Percentiles rank a stretch among this genome's conserved stretches.
Conservation (phyloP, 257 asterid species). For the Solanum pimpinellifolium region DNA sequence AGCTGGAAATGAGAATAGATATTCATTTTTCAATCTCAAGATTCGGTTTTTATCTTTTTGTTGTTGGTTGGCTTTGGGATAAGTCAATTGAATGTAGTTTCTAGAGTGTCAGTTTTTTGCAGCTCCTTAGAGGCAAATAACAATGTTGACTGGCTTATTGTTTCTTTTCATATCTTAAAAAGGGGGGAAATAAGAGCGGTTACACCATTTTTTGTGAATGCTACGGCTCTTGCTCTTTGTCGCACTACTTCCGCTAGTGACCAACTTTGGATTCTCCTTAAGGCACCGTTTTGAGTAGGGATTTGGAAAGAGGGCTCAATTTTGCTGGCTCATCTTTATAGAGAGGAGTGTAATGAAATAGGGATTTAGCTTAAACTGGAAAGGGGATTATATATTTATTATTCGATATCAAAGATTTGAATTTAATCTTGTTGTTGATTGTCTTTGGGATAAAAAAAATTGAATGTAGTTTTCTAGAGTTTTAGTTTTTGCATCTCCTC, state of each 20-base stretch:
- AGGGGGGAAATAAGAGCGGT: not conserved
- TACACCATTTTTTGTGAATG: not conserved
- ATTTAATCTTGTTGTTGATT: not conserved
- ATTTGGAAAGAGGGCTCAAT: not conserved
- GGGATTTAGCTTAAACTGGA: not conserved
- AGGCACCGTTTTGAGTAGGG: not conserved
- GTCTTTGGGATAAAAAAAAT: not conserved
- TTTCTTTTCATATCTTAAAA: not conserved
- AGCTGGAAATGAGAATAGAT: not conserved
- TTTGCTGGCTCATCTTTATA: not conserved
- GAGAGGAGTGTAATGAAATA: not conserved
- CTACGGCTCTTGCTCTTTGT: not conserved
- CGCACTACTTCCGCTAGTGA: not conserved
- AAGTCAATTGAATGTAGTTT: not conserved
- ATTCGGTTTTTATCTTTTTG: not conserved
- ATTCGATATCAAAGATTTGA: not conserved
- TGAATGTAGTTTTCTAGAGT: not conserved
- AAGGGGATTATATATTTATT: not conserved
- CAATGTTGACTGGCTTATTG: not conserved
- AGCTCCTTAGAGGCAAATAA: not conserved
- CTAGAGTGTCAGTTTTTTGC: not conserved
- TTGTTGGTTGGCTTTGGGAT: not conserved
- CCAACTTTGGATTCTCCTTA: not conserved
- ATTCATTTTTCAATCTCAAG: not conserved
- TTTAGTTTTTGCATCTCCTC: not conserved